phyloP scores from a whole-genome alignment of 768 basidiomycete genomes.

The Pholiota molesta region DNA sequence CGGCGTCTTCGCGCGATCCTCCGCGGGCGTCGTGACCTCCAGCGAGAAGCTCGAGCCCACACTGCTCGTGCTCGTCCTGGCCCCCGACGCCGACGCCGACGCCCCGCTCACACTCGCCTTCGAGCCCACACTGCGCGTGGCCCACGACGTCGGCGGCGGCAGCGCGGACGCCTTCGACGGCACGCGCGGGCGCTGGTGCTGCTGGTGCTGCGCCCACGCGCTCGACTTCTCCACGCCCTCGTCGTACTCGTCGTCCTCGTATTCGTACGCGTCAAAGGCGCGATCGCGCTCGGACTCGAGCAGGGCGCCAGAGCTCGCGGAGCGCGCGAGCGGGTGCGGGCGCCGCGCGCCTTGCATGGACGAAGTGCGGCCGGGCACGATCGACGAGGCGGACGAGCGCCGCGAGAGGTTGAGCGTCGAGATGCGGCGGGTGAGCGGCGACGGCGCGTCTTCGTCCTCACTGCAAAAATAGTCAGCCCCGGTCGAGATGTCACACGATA shows the following conservation, averaged over 20 bases:
- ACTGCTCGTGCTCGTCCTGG: constrained; percentile 32
- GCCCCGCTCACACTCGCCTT: too few relatives aligned
- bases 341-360: constrained; percentile 12
- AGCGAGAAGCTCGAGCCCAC: constrained; percentile 30
- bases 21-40: constrained; percentile 22
- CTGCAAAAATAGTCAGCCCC: constrained; percentile 31
- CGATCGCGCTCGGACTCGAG: background rate
- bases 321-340: constrained; percentile 35
- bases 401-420: constrained; percentile 57
- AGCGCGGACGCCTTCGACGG: background rate
- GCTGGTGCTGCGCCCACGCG: constrained; percentile 26
- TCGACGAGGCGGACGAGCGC: constrained; percentile 47
- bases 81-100: background rate
- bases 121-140: background rate
- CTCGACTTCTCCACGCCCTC: constrained; percentile 20
- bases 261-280: constrained; percentile 18
- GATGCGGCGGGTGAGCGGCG: constrained; percentile 63
- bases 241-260: constrained; percentile 17
- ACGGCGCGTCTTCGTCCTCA: constrained; percentile 76
- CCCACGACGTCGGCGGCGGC: constrained; percentile 18
- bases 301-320: constrained; percentile 33
- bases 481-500: constrained; percentile 41
- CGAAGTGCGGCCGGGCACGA: constrained; percentile 35
- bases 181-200: constrained; percentile 10
- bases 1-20: constrained; percentile 10